Evolutionary conservation across 306 rosid genomes (phyloP), one percentile per base, ranked within the genome.

Genomic region (Cicer chorassanicum): DNA sequence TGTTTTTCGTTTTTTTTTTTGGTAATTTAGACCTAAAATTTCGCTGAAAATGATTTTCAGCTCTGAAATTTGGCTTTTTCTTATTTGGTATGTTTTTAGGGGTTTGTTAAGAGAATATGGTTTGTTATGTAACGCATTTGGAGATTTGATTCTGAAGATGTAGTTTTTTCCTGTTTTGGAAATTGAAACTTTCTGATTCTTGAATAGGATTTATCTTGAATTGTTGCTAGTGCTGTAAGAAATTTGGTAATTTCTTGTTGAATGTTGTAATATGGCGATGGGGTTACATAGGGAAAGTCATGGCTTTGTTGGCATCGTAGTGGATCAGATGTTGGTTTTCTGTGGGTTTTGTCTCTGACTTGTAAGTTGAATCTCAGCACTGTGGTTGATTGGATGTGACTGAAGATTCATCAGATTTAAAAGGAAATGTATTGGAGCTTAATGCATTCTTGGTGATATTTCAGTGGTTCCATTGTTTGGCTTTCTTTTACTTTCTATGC

Each of bases 301-400:
- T 59, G 55, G 39, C 18, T 79, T 15, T 50, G 16, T 24, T 45
- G 54, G 57, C 42, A 68, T 76, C 65, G 61, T 36, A 73, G 68
- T 72, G 65, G 77, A 66, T 39, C 39, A 45, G 57, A 46, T 53
- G 34, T 72, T 42, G 44, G 72, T 79, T 49, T 50, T 10, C 42
- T 29, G 5, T 60, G 60, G 15, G 59, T 38, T 78, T 78, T 46
- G 60, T 69, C 63, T 38, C 40, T 29, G 19, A 34, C 24, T 8
- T 61, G n/a, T 66, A 41, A 13, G n/a, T 73, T 70, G 72, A 64
- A 64, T 70, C 65, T 29, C 46, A 29, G 41, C 24, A 7, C 44
- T 55, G 18, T 38, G 51, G 11, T 64, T 63, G 49, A 6, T 56
- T 36, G 62, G 74, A 14, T 5, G 13, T 48, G 8, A 12, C 55